Evolutionary conservation across 257 asterid species (phyloP), one percentile per base, ranked within the genome.

Genomic region (Solanum infundibuliforme): DNA sequence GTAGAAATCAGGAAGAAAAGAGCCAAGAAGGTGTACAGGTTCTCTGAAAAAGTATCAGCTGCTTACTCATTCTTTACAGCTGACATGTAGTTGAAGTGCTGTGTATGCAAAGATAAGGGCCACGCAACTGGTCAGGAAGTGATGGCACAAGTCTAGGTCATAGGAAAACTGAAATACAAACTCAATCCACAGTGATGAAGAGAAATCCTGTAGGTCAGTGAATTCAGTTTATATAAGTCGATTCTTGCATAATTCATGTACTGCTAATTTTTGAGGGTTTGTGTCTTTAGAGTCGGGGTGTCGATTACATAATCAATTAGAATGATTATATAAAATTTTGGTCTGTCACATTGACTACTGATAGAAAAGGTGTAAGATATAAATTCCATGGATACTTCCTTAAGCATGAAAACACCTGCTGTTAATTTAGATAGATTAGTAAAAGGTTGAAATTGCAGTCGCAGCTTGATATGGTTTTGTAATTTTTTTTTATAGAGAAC

Each of bases 11-110:
- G 91, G 65, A 86, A 74, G 41, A 46, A 90, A 90, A 68, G 85
- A 88, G 71, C 87, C 75, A 86, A 68, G 62, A 86, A 66, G 83
- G 87, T 92, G 93, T 93, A 92, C 88, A 90, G 92, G 88, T 86
- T 85, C 43, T 31, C 86, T 20, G 21, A 52, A 23, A 82, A 31
- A 20, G 71, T 82, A 82, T 82, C 72, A 72, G 27, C 79, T 86
- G 77, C 48, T 86, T 85, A 29, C 29, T 55, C 48, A 29, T 83
- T 60, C 62, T 84, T 76, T 69, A 20, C 69, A 82, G 21, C 86
- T 82, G 69, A 48, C 86, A 29, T 82, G 86, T 82, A 48, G 69
- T 48, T 48, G 43, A 82, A 48, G 31, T 68, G 86, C 69, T 74
- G 65, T 72, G 41, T 74, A 35, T 79, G 69, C 25, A 81, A 55